A percentile compares a stretch with the other conserved stretches of the same genome.
Conservation (phyloP, 1,284 basidiomycete genomes). For the Sutorius eximius region DNA sequence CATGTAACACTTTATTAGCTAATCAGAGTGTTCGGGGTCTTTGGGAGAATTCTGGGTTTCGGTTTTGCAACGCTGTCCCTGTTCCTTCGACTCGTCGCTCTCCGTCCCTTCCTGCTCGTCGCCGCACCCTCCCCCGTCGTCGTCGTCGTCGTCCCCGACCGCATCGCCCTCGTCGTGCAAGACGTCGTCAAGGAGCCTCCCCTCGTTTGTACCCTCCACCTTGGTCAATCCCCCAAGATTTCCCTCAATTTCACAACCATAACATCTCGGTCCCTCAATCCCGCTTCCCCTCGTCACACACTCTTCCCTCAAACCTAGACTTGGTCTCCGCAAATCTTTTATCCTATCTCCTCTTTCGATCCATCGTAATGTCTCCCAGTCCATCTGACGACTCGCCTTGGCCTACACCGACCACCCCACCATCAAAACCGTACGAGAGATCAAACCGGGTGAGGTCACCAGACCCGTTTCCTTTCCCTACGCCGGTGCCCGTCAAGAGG, state of each 20-base stretch:
- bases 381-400: constrained; percentile 36
- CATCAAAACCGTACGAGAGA: constrained; percentile 25
- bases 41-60: constrained; percentile 38
- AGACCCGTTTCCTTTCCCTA: constrained; percentile 12
- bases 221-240: constrained; percentile 6
- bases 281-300: constrained; percentile 10
- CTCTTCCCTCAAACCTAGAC: constrained; percentile 23
- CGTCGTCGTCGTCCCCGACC: constrained; percentile 20
- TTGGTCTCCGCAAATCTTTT: constrained; percentile 18
- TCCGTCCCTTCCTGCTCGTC: constrained; percentile 28
- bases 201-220: constrained; percentile 18
- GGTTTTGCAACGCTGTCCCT: constrained; percentile 36
- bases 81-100: constrained; percentile 32
- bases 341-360: constrained; percentile 24
- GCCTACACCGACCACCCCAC: constrained; percentile 39
- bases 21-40: constrained; percentile 29
- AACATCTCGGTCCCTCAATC: constrained; percentile 20
- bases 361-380: constrained; percentile 36
- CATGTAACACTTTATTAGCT: constrained; percentile 12
- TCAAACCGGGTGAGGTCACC: constrained; percentile 27
- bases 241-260: constrained; percentile 10
- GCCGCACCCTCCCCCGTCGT: constrained; percentile 19
- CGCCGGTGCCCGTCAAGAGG: constrained; percentile 17
- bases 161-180: constrained; percentile 25
- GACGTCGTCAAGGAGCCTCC: constrained; percentile 22